A percentile compares a stretch with the other conserved stretches of the same genome.
Conservation (phyloP, 2,329 filamentous ascomycete genomes). For the Xylaria sp. region DNA sequence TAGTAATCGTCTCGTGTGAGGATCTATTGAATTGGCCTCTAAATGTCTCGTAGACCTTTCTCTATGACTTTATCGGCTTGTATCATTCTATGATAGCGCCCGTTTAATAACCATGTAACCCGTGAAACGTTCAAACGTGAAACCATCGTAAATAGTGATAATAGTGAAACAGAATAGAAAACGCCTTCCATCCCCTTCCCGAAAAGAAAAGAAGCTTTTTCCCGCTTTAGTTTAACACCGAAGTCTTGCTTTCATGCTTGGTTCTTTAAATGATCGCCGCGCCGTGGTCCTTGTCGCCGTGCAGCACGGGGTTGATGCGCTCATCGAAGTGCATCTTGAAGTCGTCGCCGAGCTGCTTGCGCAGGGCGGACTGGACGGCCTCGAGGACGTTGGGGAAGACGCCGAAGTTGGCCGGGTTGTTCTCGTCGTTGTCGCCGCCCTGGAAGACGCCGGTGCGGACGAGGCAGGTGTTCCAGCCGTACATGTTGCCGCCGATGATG, state of each 20-base stretch:
- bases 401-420: constrained; percentile 77
- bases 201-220: constrained; percentile 1
- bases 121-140: background rate
- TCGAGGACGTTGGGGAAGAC: constrained; percentile 75
- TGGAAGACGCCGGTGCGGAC: constrained; percentile 80
- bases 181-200: background rate
- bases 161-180: too few relatives aligned
- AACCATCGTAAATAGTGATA: too few relatives aligned
- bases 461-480: constrained; percentile 80
- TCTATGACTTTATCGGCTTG: background rate
- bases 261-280: constrained; percentile 41
- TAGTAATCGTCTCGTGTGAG: background rate
- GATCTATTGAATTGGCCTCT: too few relatives aligned
- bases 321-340: constrained; percentile 76
- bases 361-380: constrained; percentile 67
- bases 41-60: background rate
- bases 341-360: constrained; percentile 71
- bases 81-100: background rate
- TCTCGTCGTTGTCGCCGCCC: constrained; percentile 73
- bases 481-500: constrained; percentile 78
- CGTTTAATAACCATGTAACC: background rate
- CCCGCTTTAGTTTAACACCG: constrained; percentile 9
- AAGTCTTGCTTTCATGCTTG: background rate
- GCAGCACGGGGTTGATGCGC: constrained; percentile 68
- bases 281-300: constrained; percentile 51